A percentile compares a stretch with the other conserved stretches of the same genome.
Evolutionary conservation across 176 grass and related monocot species (phyloP).

Genomic region (Puya raimondii): DNA sequence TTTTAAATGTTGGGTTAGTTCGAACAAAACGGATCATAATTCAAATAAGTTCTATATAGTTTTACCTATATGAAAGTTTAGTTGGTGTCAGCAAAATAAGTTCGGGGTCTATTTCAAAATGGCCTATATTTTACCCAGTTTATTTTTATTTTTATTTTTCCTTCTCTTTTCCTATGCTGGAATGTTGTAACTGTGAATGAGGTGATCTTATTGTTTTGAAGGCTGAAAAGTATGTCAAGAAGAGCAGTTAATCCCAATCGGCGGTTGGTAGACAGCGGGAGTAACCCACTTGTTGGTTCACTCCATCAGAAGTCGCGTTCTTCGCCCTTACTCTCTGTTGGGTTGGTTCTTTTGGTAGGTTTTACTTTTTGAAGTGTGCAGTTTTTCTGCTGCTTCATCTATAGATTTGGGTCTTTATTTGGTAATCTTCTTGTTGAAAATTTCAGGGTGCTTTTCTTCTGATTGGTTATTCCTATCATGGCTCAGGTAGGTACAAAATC

Average conservation of each 20-base stretch:
- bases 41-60: no score
- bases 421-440: not conserved
- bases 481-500: slow-evolving; percentile 44
- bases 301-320: slow-evolving; percentile 68
- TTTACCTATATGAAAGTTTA: no score
- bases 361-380: not conserved
- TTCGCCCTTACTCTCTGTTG: slow-evolving; percentile 62
- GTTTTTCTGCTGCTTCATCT: not conserved
- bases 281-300: slow-evolving; percentile 44
- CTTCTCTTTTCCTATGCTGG: no score
- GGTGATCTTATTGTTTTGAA: not conserved
- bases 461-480: slow-evolving; percentile 52
- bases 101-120: no score
- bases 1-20: no score
- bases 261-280: slow-evolving; percentile 41
- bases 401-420: not conserved
- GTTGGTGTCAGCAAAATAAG: no score
- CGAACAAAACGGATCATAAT: no score
- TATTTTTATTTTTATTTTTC: no score
- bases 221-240: slow-evolving; percentile 45
- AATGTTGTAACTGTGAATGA: not conserved
- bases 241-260: slow-evolving; percentile 73
- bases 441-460: slow-evolving; percentile 71
- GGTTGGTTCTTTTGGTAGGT: slow-evolving; percentile 58
- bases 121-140: no score